Evolutionary conservation across 2,329 filamentous ascomycete species (phyloP), one percentile per base, ranked within the genome.

Genomic region (Calonectria ilicicola): DNA sequence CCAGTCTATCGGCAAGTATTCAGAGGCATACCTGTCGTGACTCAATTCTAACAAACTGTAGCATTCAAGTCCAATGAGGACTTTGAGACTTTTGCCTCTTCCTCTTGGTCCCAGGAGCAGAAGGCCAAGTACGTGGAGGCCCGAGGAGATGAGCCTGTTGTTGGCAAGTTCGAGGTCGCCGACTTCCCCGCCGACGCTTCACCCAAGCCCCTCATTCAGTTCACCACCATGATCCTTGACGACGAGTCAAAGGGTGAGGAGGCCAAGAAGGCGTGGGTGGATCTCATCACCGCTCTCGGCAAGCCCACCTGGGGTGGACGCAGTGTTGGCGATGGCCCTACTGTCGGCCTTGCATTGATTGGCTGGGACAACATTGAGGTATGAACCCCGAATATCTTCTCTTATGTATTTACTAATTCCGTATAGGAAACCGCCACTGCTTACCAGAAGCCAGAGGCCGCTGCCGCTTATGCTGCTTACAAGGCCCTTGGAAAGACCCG

Each of bases 311-410:
- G 69, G 29, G 72, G 72, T 3, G 72, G 72, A 10, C 40, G 29
- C n/a, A 65, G 60, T 27, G 19, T 72, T 15, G 53, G 69, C 8
- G 72, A 72, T n/a, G 69, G 63, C n/a, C 32, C 64, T 9, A 42
- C 46, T 5, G 66, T 72, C 21, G 72, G 72, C 4, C 14, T 74
- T 1, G 72, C 19, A 1, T 15, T 74, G 17, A 5, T 74, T 51
- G 72, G 63, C 29, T 74, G 72, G 72, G 67, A 74, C 6, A 74
- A 46, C 21, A 29, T 73, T 8, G 70, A 73, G 62, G 72, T 74
- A 68, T 4, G 64, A 40, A 17, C 2, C 27, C 15, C 10, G 17
- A 32, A 10, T 10, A 56, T 21, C 3, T 32, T 40, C 5, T 40
- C 15, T n/a, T 23, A 40, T 19, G 42, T 21, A 53, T 9, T 23